Conservation (phyloP, 2,329 filamentous ascomycete species). For the Teratosphaeria zuluensis region DNA sequence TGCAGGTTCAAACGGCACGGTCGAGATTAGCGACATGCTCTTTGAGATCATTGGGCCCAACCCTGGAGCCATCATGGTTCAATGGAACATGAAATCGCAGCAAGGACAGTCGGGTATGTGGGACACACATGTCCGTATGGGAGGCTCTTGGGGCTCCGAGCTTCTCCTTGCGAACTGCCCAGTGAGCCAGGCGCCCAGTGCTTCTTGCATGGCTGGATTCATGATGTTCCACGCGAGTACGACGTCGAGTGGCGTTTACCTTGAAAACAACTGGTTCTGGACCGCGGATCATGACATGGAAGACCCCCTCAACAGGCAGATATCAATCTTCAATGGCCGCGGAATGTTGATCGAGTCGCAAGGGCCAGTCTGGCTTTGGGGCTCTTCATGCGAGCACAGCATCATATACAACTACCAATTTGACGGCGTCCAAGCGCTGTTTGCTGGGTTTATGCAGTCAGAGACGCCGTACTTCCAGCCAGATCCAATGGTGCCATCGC, state of each 20-base stretch:
- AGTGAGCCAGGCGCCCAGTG: slow-evolving; percentile 43
- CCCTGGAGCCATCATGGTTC: slow-evolving; percentile 78
- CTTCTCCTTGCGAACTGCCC: slow-evolving; percentile 52
- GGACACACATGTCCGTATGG: slow-evolving; percentile 93
- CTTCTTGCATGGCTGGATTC: slow-evolving; percentile 40
- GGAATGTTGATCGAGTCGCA: slow-evolving; percentile 32
- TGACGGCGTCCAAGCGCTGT: slow-evolving; percentile 40
- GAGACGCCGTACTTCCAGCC: slow-evolving; percentile 44
- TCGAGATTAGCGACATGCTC: slow-evolving; percentile 82
- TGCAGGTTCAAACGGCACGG: slow-evolving; percentile 60
- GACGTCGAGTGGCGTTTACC: slow-evolving; percentile 57
- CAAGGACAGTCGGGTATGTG: slow-evolving; percentile 72
- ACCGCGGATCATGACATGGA: slow-evolving; percentile 46
- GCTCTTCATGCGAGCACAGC: slow-evolving; percentile 45
- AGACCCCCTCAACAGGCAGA: slow-evolving; percentile 27
- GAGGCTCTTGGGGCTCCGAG: slow-evolving; percentile 73
- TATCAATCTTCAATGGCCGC: slow-evolving; percentile 39
- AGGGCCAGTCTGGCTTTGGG: slow-evolving; percentile 45
- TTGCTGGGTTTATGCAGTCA: slow-evolving; percentile 43
- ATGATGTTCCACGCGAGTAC: slow-evolving; percentile 42
- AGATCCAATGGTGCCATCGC: slow-evolving; percentile 48
- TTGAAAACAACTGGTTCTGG: slow-evolving; percentile 48
- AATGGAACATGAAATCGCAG: slow-evolving; percentile 70
- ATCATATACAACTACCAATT: slow-evolving; percentile 46
- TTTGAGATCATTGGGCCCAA: slow-evolving; percentile 75